Evolutionary conservation across 2,329 filamentous ascomycete species (phyloP).

Genomic region (Xylaria multiplex): DNA sequence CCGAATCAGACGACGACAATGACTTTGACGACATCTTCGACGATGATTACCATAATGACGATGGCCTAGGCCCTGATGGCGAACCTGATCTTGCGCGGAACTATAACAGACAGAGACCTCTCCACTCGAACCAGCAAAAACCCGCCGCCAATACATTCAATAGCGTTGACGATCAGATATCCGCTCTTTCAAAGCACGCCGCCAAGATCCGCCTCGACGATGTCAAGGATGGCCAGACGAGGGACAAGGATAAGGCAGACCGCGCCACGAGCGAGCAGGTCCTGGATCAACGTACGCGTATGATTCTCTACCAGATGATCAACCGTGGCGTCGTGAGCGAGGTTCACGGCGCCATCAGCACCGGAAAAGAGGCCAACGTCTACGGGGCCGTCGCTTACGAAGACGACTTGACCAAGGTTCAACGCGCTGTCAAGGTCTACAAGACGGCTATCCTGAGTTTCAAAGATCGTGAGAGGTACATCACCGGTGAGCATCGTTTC

Average conservation of each 20-base stretch:
- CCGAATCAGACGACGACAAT: slow-evolving; percentile 45
- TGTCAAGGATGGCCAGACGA: slow-evolving; percentile 63
- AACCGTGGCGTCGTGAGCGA: slow-evolving; percentile 89
- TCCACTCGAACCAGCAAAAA: slow-evolving; percentile 80
- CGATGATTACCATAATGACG: slow-evolving; percentile 50
- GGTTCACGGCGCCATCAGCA: slow-evolving; percentile 94
- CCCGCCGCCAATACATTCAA: slow-evolving; percentile 82
- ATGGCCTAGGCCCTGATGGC: slow-evolving; percentile 60
- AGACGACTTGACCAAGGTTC: slow-evolving; percentile 65
- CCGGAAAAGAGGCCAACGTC: slow-evolving; percentile 97
- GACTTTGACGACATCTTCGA: slow-evolving; percentile 57
- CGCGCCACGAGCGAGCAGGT: slow-evolving; percentile 95
- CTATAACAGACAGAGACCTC: slow-evolving; percentile 84
- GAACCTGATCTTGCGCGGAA: slow-evolving; percentile 81
- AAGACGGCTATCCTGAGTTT: slow-evolving; percentile 98
- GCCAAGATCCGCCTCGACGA: slow-evolving; percentile 83
- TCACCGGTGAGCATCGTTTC: slow-evolving; percentile 93
- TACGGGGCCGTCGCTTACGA: slow-evolving; percentile 83
- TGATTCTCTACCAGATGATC: slow-evolving; percentile 96
- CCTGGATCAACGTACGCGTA: slow-evolving; percentile 89
- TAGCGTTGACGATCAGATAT: slow-evolving; percentile 87
- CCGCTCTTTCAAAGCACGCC: slow-evolving; percentile 84
- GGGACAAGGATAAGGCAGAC: slow-evolving; percentile 87
- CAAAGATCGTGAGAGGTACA: slow-evolving; percentile 97
- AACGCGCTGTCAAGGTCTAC: slow-evolving; percentile 97